Conservation (phyloP, 768 basidiomycete species). For the Cantharellus anzutake region DNA sequence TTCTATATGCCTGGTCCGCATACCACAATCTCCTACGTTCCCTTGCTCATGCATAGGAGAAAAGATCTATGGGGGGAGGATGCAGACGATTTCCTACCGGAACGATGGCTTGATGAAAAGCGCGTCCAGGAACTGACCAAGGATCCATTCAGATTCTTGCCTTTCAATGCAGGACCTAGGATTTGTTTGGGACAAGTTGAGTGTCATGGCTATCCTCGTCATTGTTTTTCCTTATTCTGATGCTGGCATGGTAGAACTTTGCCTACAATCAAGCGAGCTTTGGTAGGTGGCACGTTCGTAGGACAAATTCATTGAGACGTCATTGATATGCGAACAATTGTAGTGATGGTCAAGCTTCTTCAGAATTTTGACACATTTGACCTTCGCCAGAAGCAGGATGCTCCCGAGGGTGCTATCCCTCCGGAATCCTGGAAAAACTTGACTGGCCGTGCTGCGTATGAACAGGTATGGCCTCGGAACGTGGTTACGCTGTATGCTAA, state of each 20-base stretch:
- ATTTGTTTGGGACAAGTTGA: constrained; percentile 8
- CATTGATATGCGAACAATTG: background rate
- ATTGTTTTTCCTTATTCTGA: background rate
- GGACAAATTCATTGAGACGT: background rate
- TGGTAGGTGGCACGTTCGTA: background rate
- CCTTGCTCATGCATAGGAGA: constrained; percentile 14
- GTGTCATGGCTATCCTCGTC: background rate
- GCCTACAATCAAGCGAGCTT: constrained; percentile 8
- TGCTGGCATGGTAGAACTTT: constrained; percentile 2
- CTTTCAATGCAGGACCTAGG: background rate
- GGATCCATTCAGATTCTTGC: background rate
- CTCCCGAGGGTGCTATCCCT: constrained; percentile 2
- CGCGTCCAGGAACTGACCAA: constrained; percentile 15
- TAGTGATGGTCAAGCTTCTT: constrained; percentile 5
- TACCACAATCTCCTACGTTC: background rate
- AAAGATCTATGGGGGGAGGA: constrained; percentile 17
- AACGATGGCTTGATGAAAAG: constrained; percentile 19
- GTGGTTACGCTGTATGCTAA: constrained; percentile 7
- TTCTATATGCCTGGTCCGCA: constrained; percentile 6
- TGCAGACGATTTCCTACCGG: constrained; percentile 16
- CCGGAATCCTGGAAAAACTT: constrained; percentile 5
- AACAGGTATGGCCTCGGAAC: constrained; percentile 5
- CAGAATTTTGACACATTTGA: constrained; percentile 6
- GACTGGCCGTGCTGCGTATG: background rate
- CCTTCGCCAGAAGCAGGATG: constrained; percentile 3